Base-by-base conservation (phyloP, 202 grass and related monocot genomes). In the Schoenoplectus triqueter region DNA sequence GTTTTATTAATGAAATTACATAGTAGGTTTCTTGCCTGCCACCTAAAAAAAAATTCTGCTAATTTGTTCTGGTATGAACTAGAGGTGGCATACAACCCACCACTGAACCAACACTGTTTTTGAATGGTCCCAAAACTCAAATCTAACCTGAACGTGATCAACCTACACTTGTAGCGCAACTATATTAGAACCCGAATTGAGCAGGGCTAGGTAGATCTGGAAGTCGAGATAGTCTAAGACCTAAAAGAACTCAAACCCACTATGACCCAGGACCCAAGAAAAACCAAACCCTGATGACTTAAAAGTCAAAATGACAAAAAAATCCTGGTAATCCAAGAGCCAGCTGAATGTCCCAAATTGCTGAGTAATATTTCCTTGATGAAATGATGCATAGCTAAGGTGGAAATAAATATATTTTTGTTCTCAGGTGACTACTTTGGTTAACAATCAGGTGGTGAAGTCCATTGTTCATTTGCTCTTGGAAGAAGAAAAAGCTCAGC, bases 381-480 rank as follows among this genome's bases (percentile, higher is more conserved):
- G 13, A 42, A 60, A 54, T 59, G 20, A 54, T 78, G 74, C 3
- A 46, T 79, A 79, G 15, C n/a, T 79, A 44, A 40, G 7, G 39
- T 45, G 17, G 18, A n/a, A 61, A 62, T 42, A 39, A 50, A 42
- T 50, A 62, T 44, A n/a, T 81, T 64, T 68, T 57, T 90, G 10
- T 69, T 93, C 84, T 84, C 93, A 98, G 95, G 92, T 86, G 88
- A 88, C 85, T 88, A 92, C 88, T 80, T 93, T 90, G 86, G 85
- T 70, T 56, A 86, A 95, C 81, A 93, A 93, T 86, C 91, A 91
- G 93, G 93, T 98, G 67, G 90, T 98, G 15, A 95, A 86, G 75
- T 98, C 93, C 68, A 95, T 98, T 66, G 87, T 98, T 84, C 88
- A 98, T 85, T 91, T 98, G 87, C 67, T 98, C 57, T 85, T 95